Evolutionary conservation across 2,329 filamentous ascomycete species (phyloP).

Genomic region (Cryphonectria naterciae): DNA sequence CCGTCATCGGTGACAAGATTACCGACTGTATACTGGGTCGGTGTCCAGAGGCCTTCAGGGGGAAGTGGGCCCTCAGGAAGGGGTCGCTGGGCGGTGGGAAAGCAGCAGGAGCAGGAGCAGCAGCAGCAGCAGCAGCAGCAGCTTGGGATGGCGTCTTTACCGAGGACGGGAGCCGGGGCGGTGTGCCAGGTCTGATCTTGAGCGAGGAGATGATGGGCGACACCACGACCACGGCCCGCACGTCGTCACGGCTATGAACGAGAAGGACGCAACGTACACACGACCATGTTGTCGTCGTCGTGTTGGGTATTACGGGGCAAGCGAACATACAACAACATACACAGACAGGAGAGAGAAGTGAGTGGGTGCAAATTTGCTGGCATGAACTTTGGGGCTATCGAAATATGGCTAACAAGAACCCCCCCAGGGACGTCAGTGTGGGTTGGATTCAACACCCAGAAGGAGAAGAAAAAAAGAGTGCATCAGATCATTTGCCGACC

Average conservation of each 20-base stretch:
- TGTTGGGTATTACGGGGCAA: neutral
- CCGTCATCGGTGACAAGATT: constrained; percentile 66
- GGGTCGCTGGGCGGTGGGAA: constrained; percentile 37
- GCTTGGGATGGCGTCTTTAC: constrained; percentile 48
- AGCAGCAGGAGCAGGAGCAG: constrained; percentile 27
- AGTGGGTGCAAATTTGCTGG: constrained; percentile 21
- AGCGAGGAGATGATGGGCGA: constrained; percentile 48
- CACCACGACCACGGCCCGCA: constrained; percentile 1
- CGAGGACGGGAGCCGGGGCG: constrained; percentile 58
- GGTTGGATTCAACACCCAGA: neutral
- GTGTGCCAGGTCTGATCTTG: constrained; percentile 50
- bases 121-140: constrained; percentile 27
- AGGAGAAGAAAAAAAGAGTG: neutral
- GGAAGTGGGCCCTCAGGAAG: constrained; percentile 68
- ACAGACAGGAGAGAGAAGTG: no score
- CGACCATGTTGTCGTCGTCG: no score
- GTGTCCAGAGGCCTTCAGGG: constrained; percentile 54
- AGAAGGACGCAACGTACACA: no score
- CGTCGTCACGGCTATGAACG: constrained; percentile 20
- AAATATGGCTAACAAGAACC: constrained; percentile 23
- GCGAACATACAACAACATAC: neutral
- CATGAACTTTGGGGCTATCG: constrained; percentile 25
- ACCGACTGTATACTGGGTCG: constrained; percentile 56
- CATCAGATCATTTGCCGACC: constrained; percentile 4
- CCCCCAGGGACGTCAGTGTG: neutral